Base-by-base conservation (phyloP, 108 stramenopile species). In the Cyclotella atomus region DNA sequence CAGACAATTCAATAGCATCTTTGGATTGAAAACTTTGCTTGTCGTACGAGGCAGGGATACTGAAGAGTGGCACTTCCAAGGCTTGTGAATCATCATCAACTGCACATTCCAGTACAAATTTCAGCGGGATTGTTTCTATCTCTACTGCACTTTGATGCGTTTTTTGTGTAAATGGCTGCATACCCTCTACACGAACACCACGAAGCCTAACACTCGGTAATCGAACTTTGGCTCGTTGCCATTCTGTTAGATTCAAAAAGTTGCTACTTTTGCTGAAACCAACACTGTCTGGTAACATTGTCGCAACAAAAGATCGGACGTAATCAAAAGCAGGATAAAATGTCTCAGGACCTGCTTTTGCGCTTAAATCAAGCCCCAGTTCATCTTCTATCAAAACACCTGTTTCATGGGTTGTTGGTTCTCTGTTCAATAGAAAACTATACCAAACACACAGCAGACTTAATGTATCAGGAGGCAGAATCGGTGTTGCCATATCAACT, bases 401-500 rank as follows among this genome's bases (percentile, higher is more conserved):
- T 12, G 43, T 30, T 0, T 30, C 64, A 1, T 54, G n/a, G n/a
- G n/a, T 59, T 27, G 46, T 41, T 20, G 27, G 0, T 33, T 23
- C 75, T 20, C 19, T 28, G 4, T 41, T 8, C 49, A 68, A 54
- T 27, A 72, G 43, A 66, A 79, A 79, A 21, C 71, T 64, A 46
- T 72, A 79, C 71, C 64, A 79, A 41, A 68, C 71, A 54, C 65
- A 71, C 34, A 72, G 49, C 59, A 41, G 21, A 43, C 65, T 60
- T n/a, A 79, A 46, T 2, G 44, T 61, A 55, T 89, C 87, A 17
- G 88, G 88, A 44, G 91, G 87, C 24, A 91, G 65, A 44, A 91
- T 82, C 7, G 87, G 79, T 24, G 85, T 88, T 21, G 91, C 91
- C 91, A 91, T 91, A 72, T 91, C 91, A 2, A 91, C 88, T 2